phyloP scores from a whole-genome alignment of 768 basidiomycete genomes.

The Suillus alpinus region DNA sequence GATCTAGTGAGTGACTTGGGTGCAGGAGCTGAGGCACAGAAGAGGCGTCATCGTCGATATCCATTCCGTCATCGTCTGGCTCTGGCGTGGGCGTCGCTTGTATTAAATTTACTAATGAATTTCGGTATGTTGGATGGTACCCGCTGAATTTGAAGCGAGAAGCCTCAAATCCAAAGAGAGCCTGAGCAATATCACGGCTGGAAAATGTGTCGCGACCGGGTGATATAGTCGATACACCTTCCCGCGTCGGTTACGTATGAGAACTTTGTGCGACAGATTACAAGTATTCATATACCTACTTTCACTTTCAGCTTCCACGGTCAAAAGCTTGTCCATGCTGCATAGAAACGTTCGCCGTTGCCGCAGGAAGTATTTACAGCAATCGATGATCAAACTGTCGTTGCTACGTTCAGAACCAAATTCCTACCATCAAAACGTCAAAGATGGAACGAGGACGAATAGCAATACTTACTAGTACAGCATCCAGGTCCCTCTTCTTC shows the following conservation, averaged over 20 bases:
- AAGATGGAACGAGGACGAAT: not conserved
- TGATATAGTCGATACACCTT: conserved; percentile 24
- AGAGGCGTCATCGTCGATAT: conserved; percentile 55
- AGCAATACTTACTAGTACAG: conserved; percentile 35
- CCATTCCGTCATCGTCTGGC: conserved; percentile 49
- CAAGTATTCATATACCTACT: conserved; percentile 32
- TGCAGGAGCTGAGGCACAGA: conserved; percentile 26
- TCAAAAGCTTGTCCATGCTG: conserved; percentile 69
- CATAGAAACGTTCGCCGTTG: conserved; percentile 55
- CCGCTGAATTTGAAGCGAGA: conserved; percentile 39
- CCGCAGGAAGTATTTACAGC: conserved; percentile 58
- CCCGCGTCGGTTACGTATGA: conserved; percentile 18
- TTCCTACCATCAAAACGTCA: conserved; percentile 9
- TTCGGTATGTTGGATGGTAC: conserved; percentile 35
- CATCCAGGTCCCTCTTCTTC: conserved; percentile 46
- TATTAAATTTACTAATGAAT: conserved; percentile 25
- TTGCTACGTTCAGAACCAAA: conserved; percentile 44
- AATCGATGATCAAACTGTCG: conserved; percentile 74
- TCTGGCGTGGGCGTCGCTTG: conserved; percentile 14
- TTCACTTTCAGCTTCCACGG: conserved; percentile 46
- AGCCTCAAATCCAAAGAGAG: conserved; percentile 41
- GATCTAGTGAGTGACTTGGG: conserved; percentile 59
- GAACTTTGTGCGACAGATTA: not conserved
- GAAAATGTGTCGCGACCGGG: conserved; percentile 36
- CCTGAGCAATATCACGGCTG: conserved; percentile 52